Base-by-base conservation (phyloP, 1,284 basidiomycete genomes). In the Irpex sp. region DNA sequence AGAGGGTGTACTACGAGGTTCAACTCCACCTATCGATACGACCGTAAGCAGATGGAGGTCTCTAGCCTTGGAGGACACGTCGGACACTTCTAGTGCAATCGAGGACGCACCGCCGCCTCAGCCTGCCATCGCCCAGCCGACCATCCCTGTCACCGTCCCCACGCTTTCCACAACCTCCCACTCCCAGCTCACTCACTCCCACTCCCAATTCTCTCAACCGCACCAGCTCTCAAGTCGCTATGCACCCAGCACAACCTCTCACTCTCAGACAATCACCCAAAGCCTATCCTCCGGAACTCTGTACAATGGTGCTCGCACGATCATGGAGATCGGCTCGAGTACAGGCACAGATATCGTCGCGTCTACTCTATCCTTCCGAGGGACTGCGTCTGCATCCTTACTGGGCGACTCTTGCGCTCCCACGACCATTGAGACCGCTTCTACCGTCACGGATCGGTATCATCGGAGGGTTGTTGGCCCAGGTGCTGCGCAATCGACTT, bases 321-420 rank as follows among this genome's bases (percentile, higher is more conserved):
- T 61, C 8, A 35, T 64, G 21, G 63, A 58, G n/a, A 53, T 64
- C 50, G 63, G 59, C 36, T 61, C 59, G 6, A 57, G 63, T 43
- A 61, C 63, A 11, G 63, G 63, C 15, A 64, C 63, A 4, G 60
- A 64, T 39, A 50, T 64, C 43, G 60, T 64, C 26, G 57, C 60
- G 26, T 61, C 60, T 4, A 61, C 60, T n/a, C 26, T 64, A 15
- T 64, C 63, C 8, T 60, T 58, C 33, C 56, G 63, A 17, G 35
- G 46, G 11, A 55, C 60, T 31, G 60, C 60, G 13, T 50, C 43
- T 5, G 50, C 47, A 6, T 59, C 56, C 2, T 46, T 64, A 13
- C 57, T 64, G n/a, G 63, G 63, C 17, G 63, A 64, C 51, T 64
- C 63, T 21, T 53, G 53, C 37, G 43, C 47, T 46, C n/a, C 39